Evolutionary conservation across 352 stramenopile species (phyloP), one percentile per base, ranked within the genome.

Genomic region (Phytophthora foliorum): DNA sequence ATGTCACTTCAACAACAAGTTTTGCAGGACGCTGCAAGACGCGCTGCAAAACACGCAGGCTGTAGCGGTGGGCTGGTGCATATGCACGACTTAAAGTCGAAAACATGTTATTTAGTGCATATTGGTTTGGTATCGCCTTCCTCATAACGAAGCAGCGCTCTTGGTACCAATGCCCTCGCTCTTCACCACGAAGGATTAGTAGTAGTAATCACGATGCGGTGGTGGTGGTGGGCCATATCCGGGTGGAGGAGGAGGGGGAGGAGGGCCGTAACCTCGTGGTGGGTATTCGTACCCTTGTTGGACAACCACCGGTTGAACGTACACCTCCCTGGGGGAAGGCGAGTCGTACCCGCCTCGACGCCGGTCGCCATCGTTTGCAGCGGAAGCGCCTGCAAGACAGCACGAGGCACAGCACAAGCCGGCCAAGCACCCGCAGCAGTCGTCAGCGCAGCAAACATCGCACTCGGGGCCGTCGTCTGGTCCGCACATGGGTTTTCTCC

Each of bases 301-400:
- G 9, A 75, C 67, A 24, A 60, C 55, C 9, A 75, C 67, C n/a
- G 67, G 62, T 36, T 75, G 67, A 27, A 75, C 62, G 45, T 72
- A 75, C 17, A 75, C 67, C 55, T 67, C 50, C 25, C 57, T 45
- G 5, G 42, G 59, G 3, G 58, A 60, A 13, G 57, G 66, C 6
- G 66, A 72, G 17, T 75, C 56, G 44, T 72, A 68, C n/a, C 52
- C 55, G 13, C 39, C 31, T 31, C 44, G 52, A 13, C 63, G 44
- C 17, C 62, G 42, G 13, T 60, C 34, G 16, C n/a, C 45, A 29
- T 74, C 60, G 39, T 72, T 54, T 41, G 24, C 25, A 9, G 67
- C 50, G 0, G 67, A 75, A 2, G 67, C 67, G 2, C 62, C 51
- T 5, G 67, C 63, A 45, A 75, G 54, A 51, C 62, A 75, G 44